Conservation (phyloP, 108 stramenopile species). For the Mediolabrus comicus region DNA sequence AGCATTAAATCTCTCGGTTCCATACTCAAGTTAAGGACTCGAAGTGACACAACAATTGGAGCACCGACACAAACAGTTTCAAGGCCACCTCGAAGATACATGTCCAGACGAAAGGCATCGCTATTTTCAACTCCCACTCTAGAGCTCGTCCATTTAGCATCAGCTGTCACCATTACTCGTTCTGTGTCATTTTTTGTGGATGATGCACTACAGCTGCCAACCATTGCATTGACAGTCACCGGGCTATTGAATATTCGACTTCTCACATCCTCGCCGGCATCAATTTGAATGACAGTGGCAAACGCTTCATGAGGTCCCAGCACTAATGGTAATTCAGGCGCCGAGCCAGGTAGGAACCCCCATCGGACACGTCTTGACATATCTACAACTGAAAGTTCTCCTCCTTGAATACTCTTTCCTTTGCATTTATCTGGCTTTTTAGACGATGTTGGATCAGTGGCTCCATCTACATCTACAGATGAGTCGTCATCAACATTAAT, state of each 20-base stretch:
- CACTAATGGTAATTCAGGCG: slow-evolving; percentile 63
- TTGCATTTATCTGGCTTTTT: neutral
- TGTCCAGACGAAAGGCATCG: slow-evolving; percentile 76
- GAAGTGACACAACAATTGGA: slow-evolving; percentile 60
- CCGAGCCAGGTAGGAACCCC: slow-evolving; percentile 68
- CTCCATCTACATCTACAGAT: neutral
- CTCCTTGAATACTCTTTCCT: slow-evolving; percentile 45
- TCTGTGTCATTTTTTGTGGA: slow-evolving; percentile 1
- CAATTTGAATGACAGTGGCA: slow-evolving; percentile 73
- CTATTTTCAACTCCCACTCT: slow-evolving; percentile 71
- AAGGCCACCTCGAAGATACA: slow-evolving; percentile 43
- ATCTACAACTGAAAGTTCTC: slow-evolving; percentile 58
- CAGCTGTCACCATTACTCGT: slow-evolving; percentile 60
- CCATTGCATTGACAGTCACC: slow-evolving; percentile 68
- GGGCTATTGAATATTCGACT: slow-evolving; percentile 63
- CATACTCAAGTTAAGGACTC: slow-evolving; percentile 70
- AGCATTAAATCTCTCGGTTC: slow-evolving; percentile 77
- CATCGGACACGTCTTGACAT: slow-evolving; percentile 77
- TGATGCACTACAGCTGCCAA: slow-evolving; percentile 17
- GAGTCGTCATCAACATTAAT: neutral
- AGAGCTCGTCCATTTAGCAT: slow-evolving; percentile 75
- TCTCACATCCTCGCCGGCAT: slow-evolving; percentile 57
- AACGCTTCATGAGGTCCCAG: slow-evolving; percentile 66
- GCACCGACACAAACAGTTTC: slow-evolving; percentile 60
- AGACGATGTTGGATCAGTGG: neutral